Conservation (phyloP, 2,329 filamentous ascomycete genomes). For the Cercospora citrullina region DNA sequence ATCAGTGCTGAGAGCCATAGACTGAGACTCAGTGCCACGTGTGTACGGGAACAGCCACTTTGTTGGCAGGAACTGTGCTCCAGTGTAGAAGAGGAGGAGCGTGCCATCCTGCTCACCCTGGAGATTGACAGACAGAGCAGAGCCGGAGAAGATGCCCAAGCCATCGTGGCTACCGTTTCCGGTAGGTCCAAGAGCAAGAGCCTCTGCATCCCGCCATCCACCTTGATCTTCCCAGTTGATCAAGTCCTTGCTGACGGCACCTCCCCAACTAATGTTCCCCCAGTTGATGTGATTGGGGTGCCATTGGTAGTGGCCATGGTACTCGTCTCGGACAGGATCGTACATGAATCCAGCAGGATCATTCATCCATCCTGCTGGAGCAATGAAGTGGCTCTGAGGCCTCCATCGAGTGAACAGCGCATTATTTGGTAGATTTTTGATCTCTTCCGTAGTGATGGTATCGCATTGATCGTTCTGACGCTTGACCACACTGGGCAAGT, state of each 20-base stretch:
- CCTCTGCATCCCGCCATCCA: slow-evolving; percentile 48
- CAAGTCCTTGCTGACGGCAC: slow-evolving; percentile 54
- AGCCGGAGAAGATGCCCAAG: slow-evolving; percentile 56
- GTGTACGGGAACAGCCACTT: slow-evolving; percentile 49
- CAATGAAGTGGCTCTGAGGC: slow-evolving; percentile 48
- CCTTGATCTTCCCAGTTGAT: slow-evolving; percentile 46
- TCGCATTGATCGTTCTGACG: slow-evolving; percentile 21
- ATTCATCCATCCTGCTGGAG: slow-evolving; percentile 54
- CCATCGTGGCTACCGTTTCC: slow-evolving; percentile 51
- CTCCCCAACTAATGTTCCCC: slow-evolving; percentile 54
- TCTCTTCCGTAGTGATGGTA: slow-evolving; percentile 35
- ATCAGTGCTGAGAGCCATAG: slow-evolving; percentile 48
- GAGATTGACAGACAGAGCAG: slow-evolving; percentile 51
- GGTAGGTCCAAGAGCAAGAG: slow-evolving; percentile 44
- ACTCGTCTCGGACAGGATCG: slow-evolving; percentile 49
- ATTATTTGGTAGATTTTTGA: slow-evolving; percentile 47
- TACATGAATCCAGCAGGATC: slow-evolving; percentile 55
- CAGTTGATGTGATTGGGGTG: slow-evolving; percentile 51
- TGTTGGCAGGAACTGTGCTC: slow-evolving; percentile 48
- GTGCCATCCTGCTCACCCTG: slow-evolving; percentile 50
- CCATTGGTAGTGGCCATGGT: slow-evolving; percentile 58
- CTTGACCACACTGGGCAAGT: neutral
- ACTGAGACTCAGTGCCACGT: slow-evolving; percentile 49
- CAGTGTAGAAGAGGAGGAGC: slow-evolving; percentile 51
- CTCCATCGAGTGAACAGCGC: slow-evolving; percentile 53